Evolutionary conservation across 805 yeast species (phyloP), one percentile per base, ranked within the genome.

Genomic region (Barnettozyma pratensis): DNA sequence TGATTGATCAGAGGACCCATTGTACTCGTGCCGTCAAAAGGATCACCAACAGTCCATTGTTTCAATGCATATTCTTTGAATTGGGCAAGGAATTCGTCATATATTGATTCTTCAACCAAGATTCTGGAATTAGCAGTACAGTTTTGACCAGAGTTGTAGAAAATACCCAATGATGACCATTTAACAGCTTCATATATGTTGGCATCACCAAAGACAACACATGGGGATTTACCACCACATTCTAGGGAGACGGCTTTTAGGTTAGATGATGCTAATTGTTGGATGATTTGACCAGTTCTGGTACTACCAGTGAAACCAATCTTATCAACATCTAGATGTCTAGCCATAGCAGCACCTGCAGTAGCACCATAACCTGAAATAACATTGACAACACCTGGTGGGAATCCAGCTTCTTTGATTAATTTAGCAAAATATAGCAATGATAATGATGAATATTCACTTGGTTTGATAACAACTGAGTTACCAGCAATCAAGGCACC

Each of bases 401-500:
- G 91, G 61, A 82, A 69, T 88, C 96, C 65, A 54, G 87, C 87
- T 65, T 83, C 80, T 62, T 78, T 76, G 55, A 77, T 68, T 61
- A 85, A 74, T 36, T 73, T 68, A 46, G 85, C 83, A 54, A 83
- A 76, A 62, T 69, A 83, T 55, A 85, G 70, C 41, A 87, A 83
- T 47, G 85, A 81, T 59, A 85, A 73, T 54, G 90, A 89, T 42
- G 94, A 85, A 39, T 84, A 78, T 63, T 84, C 85, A 41, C 92
- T 87, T 39, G 90, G 79, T 67, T 85, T 85, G 64, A 85, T 71
- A 48, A 85, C 82, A 55, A 82, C 72, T 38, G 85, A 76, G 70
- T 85, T 84, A 68, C 90, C 90, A 57, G 88, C 80, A 44, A 87
- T 86, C 57, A 85, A 69, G 47, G 87, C 88, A 48, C 90, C 87